Evolutionary conservation across 73 alveolate genomes (phyloP).

Genomic region (Paramecium caudatum): DNA sequence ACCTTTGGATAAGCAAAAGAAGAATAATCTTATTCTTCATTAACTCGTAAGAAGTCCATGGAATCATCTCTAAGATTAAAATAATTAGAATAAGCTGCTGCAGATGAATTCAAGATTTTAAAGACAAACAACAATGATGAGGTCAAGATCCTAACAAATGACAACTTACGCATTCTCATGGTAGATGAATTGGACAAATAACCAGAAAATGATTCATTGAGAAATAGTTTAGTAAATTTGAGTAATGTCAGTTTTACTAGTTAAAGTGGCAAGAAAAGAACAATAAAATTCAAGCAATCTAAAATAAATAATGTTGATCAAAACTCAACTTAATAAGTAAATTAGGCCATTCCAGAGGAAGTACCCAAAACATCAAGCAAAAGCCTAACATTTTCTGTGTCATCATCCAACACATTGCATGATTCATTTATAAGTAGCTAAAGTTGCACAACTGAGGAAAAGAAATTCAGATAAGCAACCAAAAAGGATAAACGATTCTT

Average conservation of each 20-base stretch:
- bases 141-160: constrained; percentile 13
- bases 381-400: neutral
- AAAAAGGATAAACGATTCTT: constrained; percentile 30
- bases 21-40: neutral
- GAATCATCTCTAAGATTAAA: constrained; percentile 59
- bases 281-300: neutral
- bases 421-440: constrained; percentile 40
- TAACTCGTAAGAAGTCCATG: constrained; percentile 32
- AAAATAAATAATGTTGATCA: neutral
- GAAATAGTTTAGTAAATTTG: constrained; percentile 40
- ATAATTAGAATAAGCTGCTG: neutral
- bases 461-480: constrained; percentile 33
- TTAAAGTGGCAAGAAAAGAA: neutral
- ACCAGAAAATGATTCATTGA: constrained; percentile 33
- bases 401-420: constrained; percentile 27
- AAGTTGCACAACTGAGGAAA: constrained; percentile 47
- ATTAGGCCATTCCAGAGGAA: neutral
- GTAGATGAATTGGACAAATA: constrained; percentile 57
- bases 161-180: constrained; percentile 12
- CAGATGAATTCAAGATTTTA: constrained; percentile 25
- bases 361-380: neutral
- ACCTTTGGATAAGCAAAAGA: constrained; percentile 51
- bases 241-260: constrained; percentile 54
- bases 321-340: neutral
- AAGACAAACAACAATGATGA: neutral